Conservation (phyloP, 2,329 filamentous ascomycete genomes). For the Aspergillus brunneoviolaceus region DNA sequence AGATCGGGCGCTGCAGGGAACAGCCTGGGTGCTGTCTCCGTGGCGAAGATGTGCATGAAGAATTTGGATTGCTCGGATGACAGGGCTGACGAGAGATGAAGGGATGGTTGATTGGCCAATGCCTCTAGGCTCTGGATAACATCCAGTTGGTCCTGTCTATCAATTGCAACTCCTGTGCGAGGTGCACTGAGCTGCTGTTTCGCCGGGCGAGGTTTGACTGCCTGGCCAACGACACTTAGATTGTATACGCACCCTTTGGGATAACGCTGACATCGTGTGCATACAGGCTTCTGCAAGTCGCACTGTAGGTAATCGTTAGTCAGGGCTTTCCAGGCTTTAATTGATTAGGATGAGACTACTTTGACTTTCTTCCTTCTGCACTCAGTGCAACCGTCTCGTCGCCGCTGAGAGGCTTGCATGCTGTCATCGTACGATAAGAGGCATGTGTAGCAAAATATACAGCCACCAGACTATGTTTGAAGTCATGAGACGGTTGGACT, state of each 20-base stretch:
- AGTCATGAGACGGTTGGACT: neutral
- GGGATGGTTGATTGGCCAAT: slow-evolving; percentile 14
- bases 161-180: neutral
- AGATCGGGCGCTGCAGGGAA: slow-evolving; percentile 28
- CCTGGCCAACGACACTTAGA: slow-evolving; percentile 22
- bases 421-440: neutral
- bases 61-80: slow-evolving; percentile 24
- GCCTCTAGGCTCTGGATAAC: neutral
- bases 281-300: slow-evolving; percentile 26
- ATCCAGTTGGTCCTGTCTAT: neutral
- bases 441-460: neutral
- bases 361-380: slow-evolving; percentile 33
- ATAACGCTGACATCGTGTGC: slow-evolving; percentile 26
- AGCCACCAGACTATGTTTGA: neutral
- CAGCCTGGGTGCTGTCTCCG: slow-evolving; percentile 27
- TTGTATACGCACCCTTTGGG: slow-evolving; percentile 27
- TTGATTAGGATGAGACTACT: slow-evolving; percentile 8
- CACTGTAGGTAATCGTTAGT: slow-evolving; percentile 17
- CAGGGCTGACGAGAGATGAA: slow-evolving; percentile 22
- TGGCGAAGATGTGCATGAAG: slow-evolving; percentile 27
- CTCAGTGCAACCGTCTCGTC: slow-evolving; percentile 34
- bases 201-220: neutral
- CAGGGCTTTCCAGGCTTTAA: neutral
- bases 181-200: neutral
- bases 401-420: slow-evolving; percentile 12